Percentiles rank a stretch among this genome's conserved stretches.
phyloP scores from a whole-genome alignment of 176 grass and related monocot species.

The Elymus sibiricus region DNA sequence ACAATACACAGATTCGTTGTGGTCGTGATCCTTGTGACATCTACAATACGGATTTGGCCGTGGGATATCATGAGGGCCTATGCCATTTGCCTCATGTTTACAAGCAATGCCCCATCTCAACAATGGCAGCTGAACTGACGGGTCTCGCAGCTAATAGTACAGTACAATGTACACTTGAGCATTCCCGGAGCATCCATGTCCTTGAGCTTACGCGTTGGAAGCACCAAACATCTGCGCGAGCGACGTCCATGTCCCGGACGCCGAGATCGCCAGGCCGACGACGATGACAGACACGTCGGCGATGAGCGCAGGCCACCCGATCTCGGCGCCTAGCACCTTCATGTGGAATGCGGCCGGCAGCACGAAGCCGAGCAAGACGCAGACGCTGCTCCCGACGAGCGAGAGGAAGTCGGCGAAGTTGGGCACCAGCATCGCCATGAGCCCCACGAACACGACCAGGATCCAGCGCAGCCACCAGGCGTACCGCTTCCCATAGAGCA shows the following conservation, averaged over 20 bases:
- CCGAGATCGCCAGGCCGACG: conserved; percentile 47
- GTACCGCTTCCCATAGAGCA: conserved; percentile 66
- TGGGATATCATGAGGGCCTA: background rate
- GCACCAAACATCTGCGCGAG: conserved; percentile 70
- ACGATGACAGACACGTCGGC: conserved; percentile 52
- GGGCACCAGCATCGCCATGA: conserved; percentile 77
- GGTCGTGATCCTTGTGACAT: background rate
- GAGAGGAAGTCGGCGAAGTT: conserved; percentile 96
- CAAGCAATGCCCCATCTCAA: background rate
- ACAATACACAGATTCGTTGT: background rate
- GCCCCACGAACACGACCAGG: conserved; percentile 58
- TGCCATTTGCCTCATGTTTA: background rate
- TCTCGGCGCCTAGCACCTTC: conserved; percentile 62
- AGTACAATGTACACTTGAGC: conserved; percentile 16
- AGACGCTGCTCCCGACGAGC: conserved; percentile 93
- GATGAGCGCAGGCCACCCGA: conserved; percentile 31
- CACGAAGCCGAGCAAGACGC: conserved; percentile 82
- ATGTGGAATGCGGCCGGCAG: conserved; percentile 86
- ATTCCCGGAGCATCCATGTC: background rate
- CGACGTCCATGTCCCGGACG: conserved; percentile 88
- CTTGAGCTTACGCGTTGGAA: conserved; percentile 25
- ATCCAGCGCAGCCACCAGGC: conserved; percentile 83
- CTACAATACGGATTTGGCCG: background rate
- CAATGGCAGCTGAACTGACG: background rate
- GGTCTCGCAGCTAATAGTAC: background rate